Percentiles rank a stretch among this genome's conserved stretches.
Evolutionary conservation across 805 yeast genomes (phyloP).

Genomic region (Lachancea fermentati): DNA sequence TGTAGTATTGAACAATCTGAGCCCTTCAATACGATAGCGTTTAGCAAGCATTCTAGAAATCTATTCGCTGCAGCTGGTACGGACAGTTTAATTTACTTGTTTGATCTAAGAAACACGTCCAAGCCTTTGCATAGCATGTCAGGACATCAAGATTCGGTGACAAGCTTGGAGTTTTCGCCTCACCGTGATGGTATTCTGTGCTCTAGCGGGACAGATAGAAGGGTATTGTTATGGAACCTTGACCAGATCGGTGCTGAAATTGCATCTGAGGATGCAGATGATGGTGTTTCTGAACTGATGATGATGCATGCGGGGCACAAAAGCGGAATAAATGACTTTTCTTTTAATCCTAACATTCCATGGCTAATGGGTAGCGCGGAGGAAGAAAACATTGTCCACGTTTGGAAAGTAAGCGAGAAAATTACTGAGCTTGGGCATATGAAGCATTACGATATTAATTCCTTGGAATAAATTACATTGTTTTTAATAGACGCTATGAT

Average conservation of each 20-base stretch:
- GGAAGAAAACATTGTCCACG: slow-evolving; percentile 40
- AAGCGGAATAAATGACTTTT: slow-evolving; percentile 65
- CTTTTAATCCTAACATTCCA: slow-evolving; percentile 61
- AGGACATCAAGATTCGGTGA: slow-evolving; percentile 74
- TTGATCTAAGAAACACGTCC: slow-evolving; percentile 51
- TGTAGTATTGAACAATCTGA: slow-evolving; percentile 28
- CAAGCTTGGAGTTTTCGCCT: slow-evolving; percentile 73
- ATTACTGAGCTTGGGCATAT: slow-evolving; percentile 21
- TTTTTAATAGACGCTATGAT: no score
- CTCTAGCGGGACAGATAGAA: slow-evolving; percentile 69
- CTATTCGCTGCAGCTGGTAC: slow-evolving; percentile 66
- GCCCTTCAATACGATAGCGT: slow-evolving; percentile 58
- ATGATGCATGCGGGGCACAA: slow-evolving; percentile 95
- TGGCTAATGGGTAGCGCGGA: slow-evolving; percentile 64
- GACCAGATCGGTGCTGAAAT: slow-evolving; percentile 78
- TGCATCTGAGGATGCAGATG: slow-evolving; percentile 81
- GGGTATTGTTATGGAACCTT: slow-evolving; percentile 79
- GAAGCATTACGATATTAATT: slow-evolving; percentile 8
- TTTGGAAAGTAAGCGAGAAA: slow-evolving; percentile 40
- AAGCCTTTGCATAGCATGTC: slow-evolving; percentile 60
- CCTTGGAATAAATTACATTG: slow-evolving; percentile 14
- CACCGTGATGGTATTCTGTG: slow-evolving; percentile 71
- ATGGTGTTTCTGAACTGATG: slow-evolving; percentile 80
- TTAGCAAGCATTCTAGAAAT: slow-evolving; percentile 55
- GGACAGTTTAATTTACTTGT: slow-evolving; percentile 59